Base-by-base conservation (phyloP, 1,284 basidiomycete species). In the Moniliella sp. region DNA sequence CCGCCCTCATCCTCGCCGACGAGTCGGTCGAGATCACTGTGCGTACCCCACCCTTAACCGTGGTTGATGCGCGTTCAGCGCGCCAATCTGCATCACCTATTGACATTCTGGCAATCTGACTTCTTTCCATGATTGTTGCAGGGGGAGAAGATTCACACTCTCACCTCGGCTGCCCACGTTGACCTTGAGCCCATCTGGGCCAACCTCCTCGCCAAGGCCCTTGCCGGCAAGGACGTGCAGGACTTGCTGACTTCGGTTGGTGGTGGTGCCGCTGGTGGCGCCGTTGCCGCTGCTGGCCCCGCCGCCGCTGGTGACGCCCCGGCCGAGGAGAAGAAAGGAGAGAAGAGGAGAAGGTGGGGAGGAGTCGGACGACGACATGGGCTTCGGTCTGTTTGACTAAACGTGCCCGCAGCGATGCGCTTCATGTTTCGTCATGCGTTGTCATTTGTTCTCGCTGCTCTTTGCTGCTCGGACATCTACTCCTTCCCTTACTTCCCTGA, bases 181-280 rank as follows among this genome's bases (percentile, higher is more conserved):
- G 83, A 93, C 32, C 62, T 93, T 43, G 91, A 97, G 68, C 73
- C 83, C 44, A 97, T 97, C 70, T 97, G 88, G 88, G 84, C 86
- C 41, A 67, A 75, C 30, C 77, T 97, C 53, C 76, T 97, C 59
- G 78, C 88, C 50, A 97, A 94, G 67, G 86, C 88, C 23, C 75
- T 97, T 34, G 86, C 91, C 67, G 86, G 86, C 57, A 93, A 91
- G 73, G 75, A 94, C 66, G 71, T 94, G 59, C 93, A 84, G 68
- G 83, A 88, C 34, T 69, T 97, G 45, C 72, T 93, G 40, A 79
- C 78, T 46, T 86, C 82, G 67, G 76, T 88, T 46, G 78, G 81
- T 53, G 68, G 76, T 32, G 77, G 78, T 48, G 78, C 78, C 56
- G n/a, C n/a, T n/a, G 82, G 47, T 30, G 71, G 48, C 23, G 43